These are phyloP conservation scores for Massariosphaeria phaeospora DNA, from an alignment of 495 filamentous ascomycete species.

Conservation along the genomic window DNA sequence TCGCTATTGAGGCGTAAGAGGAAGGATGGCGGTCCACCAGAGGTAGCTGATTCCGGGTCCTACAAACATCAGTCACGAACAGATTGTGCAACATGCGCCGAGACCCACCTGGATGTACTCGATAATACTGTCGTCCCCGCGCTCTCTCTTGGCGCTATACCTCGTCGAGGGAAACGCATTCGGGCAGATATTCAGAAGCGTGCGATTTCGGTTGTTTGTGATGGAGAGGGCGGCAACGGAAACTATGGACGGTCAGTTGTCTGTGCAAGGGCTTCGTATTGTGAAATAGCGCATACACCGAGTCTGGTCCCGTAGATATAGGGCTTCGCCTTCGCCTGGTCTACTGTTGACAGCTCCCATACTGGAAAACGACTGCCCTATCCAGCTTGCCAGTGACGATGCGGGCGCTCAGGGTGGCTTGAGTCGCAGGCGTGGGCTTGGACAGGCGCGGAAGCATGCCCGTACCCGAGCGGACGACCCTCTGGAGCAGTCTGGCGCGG, in stretches of 20 bases:
- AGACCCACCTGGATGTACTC: slow-evolving; percentile 84
- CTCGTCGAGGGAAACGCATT: slow-evolving; percentile 84
- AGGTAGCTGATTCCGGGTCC: slow-evolving; percentile 69
- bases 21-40: slow-evolving; percentile 60
- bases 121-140: slow-evolving; percentile 66
- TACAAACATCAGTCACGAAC: slow-evolving; percentile 4
- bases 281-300: slow-evolving; percentile 55
- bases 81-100: background rate
- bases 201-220: slow-evolving; percentile 68
- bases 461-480: slow-evolving; percentile 9
- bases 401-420: slow-evolving; percentile 13
- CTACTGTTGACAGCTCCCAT: slow-evolving; percentile 95
- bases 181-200: slow-evolving; percentile 71
- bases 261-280: slow-evolving; percentile 13
- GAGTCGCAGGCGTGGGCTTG: slow-evolving; percentile 14
- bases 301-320: slow-evolving; percentile 87
- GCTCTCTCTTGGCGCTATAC: slow-evolving; percentile 68
- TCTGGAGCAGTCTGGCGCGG: slow-evolving; percentile 4
- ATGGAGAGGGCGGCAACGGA: slow-evolving; percentile 76
- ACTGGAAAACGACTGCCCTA: slow-evolving; percentile 19
- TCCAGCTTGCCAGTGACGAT: slow-evolving; percentile 12
- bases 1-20: slow-evolving; percentile 83
- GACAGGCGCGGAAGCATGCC: slow-evolving; percentile 28
- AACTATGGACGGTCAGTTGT: slow-evolving; percentile 51
- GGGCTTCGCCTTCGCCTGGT: slow-evolving; percentile 64